Evolutionary conservation across 164 flowering plant species (phyloP).

Genomic region (Chloranthus sessilifolius): DNA sequence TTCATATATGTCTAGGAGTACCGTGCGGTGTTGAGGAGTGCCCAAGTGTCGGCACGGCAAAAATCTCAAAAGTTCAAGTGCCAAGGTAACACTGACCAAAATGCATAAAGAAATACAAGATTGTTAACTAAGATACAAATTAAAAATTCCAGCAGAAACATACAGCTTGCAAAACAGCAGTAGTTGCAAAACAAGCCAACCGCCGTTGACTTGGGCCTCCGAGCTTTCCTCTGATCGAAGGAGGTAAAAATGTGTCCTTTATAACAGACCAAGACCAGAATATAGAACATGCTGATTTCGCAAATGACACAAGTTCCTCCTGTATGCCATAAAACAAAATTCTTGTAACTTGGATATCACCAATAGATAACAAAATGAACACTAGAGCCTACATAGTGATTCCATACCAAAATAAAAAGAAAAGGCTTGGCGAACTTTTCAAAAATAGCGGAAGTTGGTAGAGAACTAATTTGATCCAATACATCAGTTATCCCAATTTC

Average conservation of each 20-base stretch:
- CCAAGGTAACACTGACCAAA: no score
- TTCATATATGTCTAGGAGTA: no score
- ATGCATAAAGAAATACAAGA: no score
- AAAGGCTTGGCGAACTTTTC: conserved; percentile 38
- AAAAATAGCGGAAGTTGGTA: conserved; percentile 14
- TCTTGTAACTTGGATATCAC: conserved; percentile 2
- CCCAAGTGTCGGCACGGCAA: no score
- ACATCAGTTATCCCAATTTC: conserved; percentile 15
- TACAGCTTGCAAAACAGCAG: conserved; percentile 79
- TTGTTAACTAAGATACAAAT: no score
- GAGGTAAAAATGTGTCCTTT: conserved; percentile 41
- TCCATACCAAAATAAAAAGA: conserved; percentile 51
- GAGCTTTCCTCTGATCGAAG: conserved; percentile 76
- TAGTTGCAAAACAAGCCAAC: conserved; percentile 46
- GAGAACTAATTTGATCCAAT: conserved; percentile 15
- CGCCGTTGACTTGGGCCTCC: conserved; percentile 97
- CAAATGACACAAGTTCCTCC: conserved; percentile 60
- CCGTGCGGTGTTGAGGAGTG: no score
- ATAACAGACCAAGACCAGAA: conserved; percentile 40
- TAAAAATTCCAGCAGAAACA: no score
- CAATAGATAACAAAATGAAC: background rate
- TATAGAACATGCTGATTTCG: conserved; percentile 51
- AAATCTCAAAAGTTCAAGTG: no score
- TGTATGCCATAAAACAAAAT: conserved; percentile 27
- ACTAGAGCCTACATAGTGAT: background rate